Percentiles rank a stretch among this genome's conserved stretches.
phyloP scores from a whole-genome alignment of 2,329 filamentous ascomycete species.

The Claviceps pazoutovae region DNA sequence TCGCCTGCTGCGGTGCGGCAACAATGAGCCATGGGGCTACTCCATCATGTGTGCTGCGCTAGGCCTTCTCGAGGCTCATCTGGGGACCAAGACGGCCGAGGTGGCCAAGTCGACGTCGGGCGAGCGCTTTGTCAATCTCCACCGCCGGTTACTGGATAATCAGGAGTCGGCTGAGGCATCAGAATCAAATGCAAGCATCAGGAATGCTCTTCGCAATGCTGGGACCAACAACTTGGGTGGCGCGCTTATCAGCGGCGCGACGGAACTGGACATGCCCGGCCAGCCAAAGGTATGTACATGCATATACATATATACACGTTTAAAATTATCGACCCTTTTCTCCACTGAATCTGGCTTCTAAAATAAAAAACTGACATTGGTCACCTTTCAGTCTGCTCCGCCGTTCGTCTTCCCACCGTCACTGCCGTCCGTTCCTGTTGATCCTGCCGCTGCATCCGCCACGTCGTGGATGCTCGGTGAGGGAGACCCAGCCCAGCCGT shows the following conservation, averaged over 20 bases:
- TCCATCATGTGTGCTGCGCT: constrained; percentile 48
- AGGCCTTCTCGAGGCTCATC: constrained; percentile 44
- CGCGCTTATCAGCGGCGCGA: constrained; percentile 11
- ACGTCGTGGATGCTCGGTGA: constrained; percentile 21
- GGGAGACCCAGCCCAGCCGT: constrained; percentile 21
- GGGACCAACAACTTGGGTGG: constrained; percentile 8
- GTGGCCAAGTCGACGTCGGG: constrained; percentile 44
- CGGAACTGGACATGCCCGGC: constrained; percentile 20
- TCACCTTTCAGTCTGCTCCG: constrained; percentile 24
- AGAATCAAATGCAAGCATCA: neutral
- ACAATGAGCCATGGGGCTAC: constrained; percentile 51
- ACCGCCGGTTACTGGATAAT: constrained; percentile 41
- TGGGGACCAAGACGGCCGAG: constrained; percentile 42
- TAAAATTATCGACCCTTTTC: neutral
- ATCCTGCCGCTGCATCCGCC: constrained; percentile 17
- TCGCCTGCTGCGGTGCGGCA: constrained; percentile 44
- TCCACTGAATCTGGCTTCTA: neutral
- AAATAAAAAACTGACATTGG: constrained; percentile 14
- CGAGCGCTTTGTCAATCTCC: constrained; percentile 44
- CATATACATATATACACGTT: too few species aligned
- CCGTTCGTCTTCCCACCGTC: constrained; percentile 26
- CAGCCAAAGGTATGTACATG: constrained; percentile 22
- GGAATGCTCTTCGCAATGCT: neutral
- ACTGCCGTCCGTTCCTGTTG: constrained; percentile 21
- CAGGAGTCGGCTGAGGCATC: constrained; percentile 32